Evolutionary conservation across 768 basidiomycete genomes (phyloP).

Genomic region (Boletus fagicola): DNA sequence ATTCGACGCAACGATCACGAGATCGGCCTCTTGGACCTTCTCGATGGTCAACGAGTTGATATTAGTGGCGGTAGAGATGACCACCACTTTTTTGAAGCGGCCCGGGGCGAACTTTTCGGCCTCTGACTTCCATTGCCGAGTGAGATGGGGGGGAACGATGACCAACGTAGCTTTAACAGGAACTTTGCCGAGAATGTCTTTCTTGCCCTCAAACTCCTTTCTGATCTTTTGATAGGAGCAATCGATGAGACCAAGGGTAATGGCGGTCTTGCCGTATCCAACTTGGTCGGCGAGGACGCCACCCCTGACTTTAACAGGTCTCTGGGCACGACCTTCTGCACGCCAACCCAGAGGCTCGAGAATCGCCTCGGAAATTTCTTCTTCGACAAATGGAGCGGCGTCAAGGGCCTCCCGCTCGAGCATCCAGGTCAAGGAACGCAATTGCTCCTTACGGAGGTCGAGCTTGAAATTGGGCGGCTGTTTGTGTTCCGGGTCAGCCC

Average conservation of each 20-base stretch:
- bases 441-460: slow-evolving; percentile 76
- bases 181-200: slow-evolving; percentile 57
- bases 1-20: slow-evolving; percentile 82
- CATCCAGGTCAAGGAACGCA: slow-evolving; percentile 94
- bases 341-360: slow-evolving; percentile 88
- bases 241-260: slow-evolving; percentile 87
- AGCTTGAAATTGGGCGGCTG: slow-evolving; percentile 81
- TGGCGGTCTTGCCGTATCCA: slow-evolving; percentile 96
- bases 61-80: slow-evolving; percentile 65
- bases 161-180: slow-evolving; percentile 77
- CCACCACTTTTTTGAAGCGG: slow-evolving; percentile 49
- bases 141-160: slow-evolving; percentile 88
- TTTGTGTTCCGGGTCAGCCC: slow-evolving; percentile 58
- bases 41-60: slow-evolving; percentile 73
- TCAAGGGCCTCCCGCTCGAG: slow-evolving; percentile 65
- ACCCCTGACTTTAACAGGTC: slow-evolving; percentile 73
- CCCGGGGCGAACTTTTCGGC: slow-evolving; percentile 70
- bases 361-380: slow-evolving; percentile 91
- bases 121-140: slow-evolving; percentile 87
- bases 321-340: slow-evolving; percentile 86
- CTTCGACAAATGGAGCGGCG: slow-evolving; percentile 79
- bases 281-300: slow-evolving; percentile 96
- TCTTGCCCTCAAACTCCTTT: slow-evolving; percentile 55
- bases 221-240: slow-evolving; percentile 55
- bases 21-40: slow-evolving; percentile 76